phyloP scores from a whole-genome alignment of 148 eudicot genomes.

The Silene conica region DNA sequence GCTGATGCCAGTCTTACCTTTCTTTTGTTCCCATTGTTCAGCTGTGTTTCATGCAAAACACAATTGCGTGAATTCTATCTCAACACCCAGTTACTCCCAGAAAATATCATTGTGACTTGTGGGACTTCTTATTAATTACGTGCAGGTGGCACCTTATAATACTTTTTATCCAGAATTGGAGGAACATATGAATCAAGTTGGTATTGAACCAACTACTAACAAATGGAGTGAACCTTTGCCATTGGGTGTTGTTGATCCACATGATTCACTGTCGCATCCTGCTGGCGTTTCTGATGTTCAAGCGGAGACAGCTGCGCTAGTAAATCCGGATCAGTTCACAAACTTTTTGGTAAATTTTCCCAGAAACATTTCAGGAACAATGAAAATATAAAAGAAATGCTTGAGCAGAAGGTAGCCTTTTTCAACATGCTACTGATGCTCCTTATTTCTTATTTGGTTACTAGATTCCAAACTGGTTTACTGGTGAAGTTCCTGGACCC shows the following conservation, averaged over 20 bases:
- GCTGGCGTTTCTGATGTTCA: slow-evolving; percentile 92
- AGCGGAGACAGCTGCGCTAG: slow-evolving; percentile 74
- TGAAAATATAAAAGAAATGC: not conserved
- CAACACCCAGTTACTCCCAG: slow-evolving; percentile 3
- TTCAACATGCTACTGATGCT: not conserved
- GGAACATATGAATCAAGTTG: slow-evolving; percentile 86
- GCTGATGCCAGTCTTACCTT: not conserved
- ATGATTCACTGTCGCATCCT: slow-evolving; percentile 93
- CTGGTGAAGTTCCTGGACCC: slow-evolving; percentile 60
- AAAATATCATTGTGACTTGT: slow-evolving; percentile 5
- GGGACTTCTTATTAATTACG: not conserved
- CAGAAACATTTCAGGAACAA: not conserved
- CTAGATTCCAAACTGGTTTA: slow-evolving; percentile 91
- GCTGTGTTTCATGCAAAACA: not conserved
- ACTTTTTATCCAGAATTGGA: slow-evolving; percentile 85
- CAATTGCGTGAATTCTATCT: not conserved
- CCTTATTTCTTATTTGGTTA: slow-evolving; percentile 12
- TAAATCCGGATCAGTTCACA: slow-evolving; percentile 89
- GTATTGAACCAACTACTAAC: slow-evolving; percentile 68
- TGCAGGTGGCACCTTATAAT: slow-evolving; percentile 93
- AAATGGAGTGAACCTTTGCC: slow-evolving; percentile 88
- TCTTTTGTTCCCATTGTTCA: not conserved
- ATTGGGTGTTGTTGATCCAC: slow-evolving; percentile 89
- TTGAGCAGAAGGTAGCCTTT: not conserved
- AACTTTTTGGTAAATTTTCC: slow-evolving; percentile 63